A percentile compares a stretch with the other conserved stretches of the same genome.
Evolutionary conservation across 306 rosid species (phyloP).

Genomic region (Canavalia ensiformis): DNA sequence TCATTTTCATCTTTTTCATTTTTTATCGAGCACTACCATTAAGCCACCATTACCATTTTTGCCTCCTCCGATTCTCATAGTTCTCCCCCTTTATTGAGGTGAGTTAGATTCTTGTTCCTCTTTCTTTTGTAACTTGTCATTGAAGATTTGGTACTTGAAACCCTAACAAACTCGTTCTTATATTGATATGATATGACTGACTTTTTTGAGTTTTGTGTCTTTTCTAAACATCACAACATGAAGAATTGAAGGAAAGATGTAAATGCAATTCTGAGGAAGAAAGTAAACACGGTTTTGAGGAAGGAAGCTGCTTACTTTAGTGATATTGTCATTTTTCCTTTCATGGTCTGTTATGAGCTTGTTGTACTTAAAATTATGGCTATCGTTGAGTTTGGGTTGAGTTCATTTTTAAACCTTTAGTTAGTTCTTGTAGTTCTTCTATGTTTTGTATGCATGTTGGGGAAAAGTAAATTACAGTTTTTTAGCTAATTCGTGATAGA

Average conservation of each 20-base stretch:
- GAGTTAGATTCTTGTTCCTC: too few relatives aligned
- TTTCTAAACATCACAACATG: conserved; percentile 43
- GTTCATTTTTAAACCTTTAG: conserved; percentile 44
- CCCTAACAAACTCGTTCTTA: too few relatives aligned
- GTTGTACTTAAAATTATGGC: conserved; percentile 93
- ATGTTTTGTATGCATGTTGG: conserved; percentile 19
- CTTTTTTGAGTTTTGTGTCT: conserved; percentile 34
- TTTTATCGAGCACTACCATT: too few relatives aligned
- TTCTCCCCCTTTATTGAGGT: too few relatives aligned
- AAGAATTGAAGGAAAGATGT: conserved; percentile 56
- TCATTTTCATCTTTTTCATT: too few relatives aligned
- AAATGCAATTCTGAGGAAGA: conserved; percentile 67
- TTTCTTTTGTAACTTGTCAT: too few relatives aligned
- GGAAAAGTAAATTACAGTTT: neutral
- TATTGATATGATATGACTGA: conserved; percentile 37
- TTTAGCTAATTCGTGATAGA: too few relatives aligned
- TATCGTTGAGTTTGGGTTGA: conserved; percentile 96
- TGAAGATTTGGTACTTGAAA: too few relatives aligned
- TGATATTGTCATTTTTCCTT: conserved; percentile 88
- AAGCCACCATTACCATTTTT: too few relatives aligned
- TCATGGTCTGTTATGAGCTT: conserved; percentile 97
- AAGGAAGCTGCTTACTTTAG: conserved; percentile 95
- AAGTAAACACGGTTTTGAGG: conserved; percentile 84
- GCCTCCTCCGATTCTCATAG: too few relatives aligned
- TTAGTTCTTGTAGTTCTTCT: conserved; percentile 7